phyloP scores from a whole-genome alignment of 257 asterid species.

The Jasminum sambac region DNA sequence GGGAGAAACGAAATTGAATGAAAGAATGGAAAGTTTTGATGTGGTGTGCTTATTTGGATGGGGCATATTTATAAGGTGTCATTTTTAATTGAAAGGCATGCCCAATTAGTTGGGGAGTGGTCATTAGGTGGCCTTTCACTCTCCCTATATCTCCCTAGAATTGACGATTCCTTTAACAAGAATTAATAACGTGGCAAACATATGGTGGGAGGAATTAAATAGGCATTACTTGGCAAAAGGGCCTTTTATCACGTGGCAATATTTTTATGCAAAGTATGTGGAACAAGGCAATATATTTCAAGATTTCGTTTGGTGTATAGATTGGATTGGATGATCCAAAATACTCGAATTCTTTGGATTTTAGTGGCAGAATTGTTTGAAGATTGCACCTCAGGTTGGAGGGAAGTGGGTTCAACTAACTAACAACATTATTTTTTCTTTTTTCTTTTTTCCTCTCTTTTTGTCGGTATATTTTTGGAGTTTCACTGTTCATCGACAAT shows the following conservation, averaged over 20 bases:
- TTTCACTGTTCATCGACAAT: too few species aligned
- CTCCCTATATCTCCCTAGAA: slow-evolving; percentile 10
- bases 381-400: slow-evolving; percentile 26
- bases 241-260: slow-evolving; percentile 35
- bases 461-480: too few species aligned
- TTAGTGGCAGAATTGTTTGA: slow-evolving; percentile 25
- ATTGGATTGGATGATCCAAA: slow-evolving; percentile 43
- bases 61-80: slow-evolving; percentile 28
- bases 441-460: too few species aligned
- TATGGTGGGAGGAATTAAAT: slow-evolving; percentile 37
- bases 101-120: slow-evolving; percentile 63
- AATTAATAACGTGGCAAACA: slow-evolving; percentile 55
- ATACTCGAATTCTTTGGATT: slow-evolving; percentile 26
- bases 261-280: not conserved
- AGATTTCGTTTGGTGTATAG: slow-evolving; percentile 35
- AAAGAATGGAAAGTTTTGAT: slow-evolving; percentile 6
- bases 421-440: not conserved
- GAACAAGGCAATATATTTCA: slow-evolving; percentile 21
- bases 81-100: slow-evolving; percentile 27
- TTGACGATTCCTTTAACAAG: slow-evolving; percentile 54
- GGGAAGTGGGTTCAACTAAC: slow-evolving; percentile 49
- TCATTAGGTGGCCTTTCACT: slow-evolving; percentile 18
- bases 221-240: slow-evolving; percentile 37
- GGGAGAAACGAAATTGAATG: slow-evolving; percentile 12
- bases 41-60: slow-evolving; percentile 12